Evolutionary conservation across 73 alveolate species (phyloP), one percentile per base, ranked within the genome.

Genomic region (Tetrahymena borealis): DNA sequence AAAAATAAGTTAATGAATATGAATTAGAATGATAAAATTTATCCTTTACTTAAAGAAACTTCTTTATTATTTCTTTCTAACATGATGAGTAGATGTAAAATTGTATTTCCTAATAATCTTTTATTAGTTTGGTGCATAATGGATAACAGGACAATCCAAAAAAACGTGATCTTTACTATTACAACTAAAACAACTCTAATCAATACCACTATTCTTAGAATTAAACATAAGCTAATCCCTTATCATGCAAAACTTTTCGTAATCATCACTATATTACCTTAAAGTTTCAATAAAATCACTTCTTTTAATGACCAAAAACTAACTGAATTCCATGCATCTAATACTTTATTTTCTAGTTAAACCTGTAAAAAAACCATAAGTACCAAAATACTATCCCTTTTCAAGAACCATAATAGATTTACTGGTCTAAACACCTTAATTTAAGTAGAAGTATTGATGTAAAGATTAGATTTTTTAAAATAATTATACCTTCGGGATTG

Each of bases 281-380:
- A 93, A 79, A 11, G 91, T 90, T 39, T 93, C 90, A 20, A 93
- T 38, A 41, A 93, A 93, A 90, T 93, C 95, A 35, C 91, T 78
- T 38, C 95, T 38, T 20, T 41, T 32, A 39, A 93, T 39, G 2
- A 93, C 91, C 38, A 79, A 93, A 15, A 93, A 78, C 78, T 78
- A 40, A 90, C 93, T 93, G 39, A 93, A 93, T 35, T 92, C 95
- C 39, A 93, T 78, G 24, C 93, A 79, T 85, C 91, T 39, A 38
- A 79, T 42, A 90, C 93, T 78, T 5, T 85, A 42, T 31, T 38
- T 85, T 79, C 95, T 92, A 39, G 93, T 85, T 3, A 93, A 78
- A 13, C 90, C 90, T 37, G 93, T 85, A 20, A 79, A 42, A 90
- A 93, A 79, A 18, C 95, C 95, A 90, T 79, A 93, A 32, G 93